Percentiles rank a stretch among this genome's conserved stretches.
phyloP scores from a whole-genome alignment of 2,329 filamentous ascomycete species.

The Monilinia vaccinii-corymbosi region DNA sequence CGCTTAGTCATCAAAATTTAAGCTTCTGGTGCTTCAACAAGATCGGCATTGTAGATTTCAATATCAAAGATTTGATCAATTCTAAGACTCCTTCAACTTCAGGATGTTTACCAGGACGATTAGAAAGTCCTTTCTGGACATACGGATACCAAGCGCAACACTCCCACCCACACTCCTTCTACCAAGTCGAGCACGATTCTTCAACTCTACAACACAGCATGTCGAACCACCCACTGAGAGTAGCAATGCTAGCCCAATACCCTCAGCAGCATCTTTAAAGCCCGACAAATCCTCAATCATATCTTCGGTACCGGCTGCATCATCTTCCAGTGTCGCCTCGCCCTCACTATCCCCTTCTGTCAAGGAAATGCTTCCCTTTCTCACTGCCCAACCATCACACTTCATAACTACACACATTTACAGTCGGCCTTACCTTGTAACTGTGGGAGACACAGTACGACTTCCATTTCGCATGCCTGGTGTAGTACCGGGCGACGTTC shows the following conservation, averaged over 20 bases:
- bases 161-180: constrained; percentile 44
- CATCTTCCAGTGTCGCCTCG: constrained; percentile 21
- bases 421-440: constrained; percentile 70
- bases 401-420: constrained; percentile 77
- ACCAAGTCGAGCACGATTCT: constrained; percentile 34
- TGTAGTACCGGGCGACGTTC: constrained; percentile 70
- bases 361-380: constrained; percentile 56
- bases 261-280: constrained; percentile 13
- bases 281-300: constrained; percentile 3
- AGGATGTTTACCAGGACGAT: constrained; percentile 39
- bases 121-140: constrained; percentile 54
- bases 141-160: constrained; percentile 34
- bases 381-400: constrained; percentile 63
- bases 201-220: constrained; percentile 43
- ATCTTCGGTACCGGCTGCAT: constrained; percentile 9
- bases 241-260: constrained; percentile 9
- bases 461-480: constrained; percentile 73
- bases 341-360: constrained; percentile 44
- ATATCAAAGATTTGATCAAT: constrained; percentile 8
- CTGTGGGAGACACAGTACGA: constrained; percentile 63
- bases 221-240: constrained; percentile 31
- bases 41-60: constrained; percentile 1
- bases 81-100: constrained; percentile 8
- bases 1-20: constrained; percentile 8
- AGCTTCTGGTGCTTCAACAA: neutral